Evolutionary conservation across 768 basidiomycete genomes (phyloP), one percentile per base, ranked within the genome.

Genomic region (Rhodotorula sphaerocarpa): DNA sequence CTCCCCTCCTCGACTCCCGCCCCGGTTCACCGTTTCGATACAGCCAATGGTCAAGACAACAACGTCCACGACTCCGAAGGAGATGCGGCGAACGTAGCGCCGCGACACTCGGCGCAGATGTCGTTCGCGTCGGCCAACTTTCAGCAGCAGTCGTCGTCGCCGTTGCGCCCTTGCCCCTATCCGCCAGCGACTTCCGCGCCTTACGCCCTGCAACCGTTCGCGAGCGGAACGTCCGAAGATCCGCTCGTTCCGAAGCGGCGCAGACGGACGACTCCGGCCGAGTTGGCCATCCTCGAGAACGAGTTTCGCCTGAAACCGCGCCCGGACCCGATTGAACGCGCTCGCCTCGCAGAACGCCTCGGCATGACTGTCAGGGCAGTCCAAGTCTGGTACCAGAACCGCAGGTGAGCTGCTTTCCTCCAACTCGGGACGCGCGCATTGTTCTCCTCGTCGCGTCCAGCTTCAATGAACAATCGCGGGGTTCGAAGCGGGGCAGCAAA

Each of bases 311-410:
- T 61, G 47, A 77, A 75, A 55, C 67, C 71, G 15, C 76, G 76
- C 53, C 77, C 77, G 12, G 74, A 73, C 25, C 74, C 73, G 56
- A 55, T 57, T 23, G 62, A 74, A 41, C 69, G 77, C 41, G 74
- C 75, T 39, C 63, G 61, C 52, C 61, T 78, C 31, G 76, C 76
- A 5, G 67, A 68, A 16, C 63, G 74, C 55, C 69, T 77, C 15
- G 75, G 75, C 5, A 78, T 78, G 77, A 76, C 75, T 0, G 73
- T 74, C 23, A 63, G 77, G 27, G 75, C 75, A 23, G 72, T 77
- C 2, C 76, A 77, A 54, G 77, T 77, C 7, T 78, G 77, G 77
- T 63, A 61, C 45, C 67, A 69, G 54, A 69, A 69, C 54, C 52
- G 63, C 27, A 50, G 67, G 67, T 65, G 23, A 50, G 67, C 43